phyloP scores from a whole-genome alignment of 192 early-diverging fungal species.

The Cetraspora pellucida region DNA sequence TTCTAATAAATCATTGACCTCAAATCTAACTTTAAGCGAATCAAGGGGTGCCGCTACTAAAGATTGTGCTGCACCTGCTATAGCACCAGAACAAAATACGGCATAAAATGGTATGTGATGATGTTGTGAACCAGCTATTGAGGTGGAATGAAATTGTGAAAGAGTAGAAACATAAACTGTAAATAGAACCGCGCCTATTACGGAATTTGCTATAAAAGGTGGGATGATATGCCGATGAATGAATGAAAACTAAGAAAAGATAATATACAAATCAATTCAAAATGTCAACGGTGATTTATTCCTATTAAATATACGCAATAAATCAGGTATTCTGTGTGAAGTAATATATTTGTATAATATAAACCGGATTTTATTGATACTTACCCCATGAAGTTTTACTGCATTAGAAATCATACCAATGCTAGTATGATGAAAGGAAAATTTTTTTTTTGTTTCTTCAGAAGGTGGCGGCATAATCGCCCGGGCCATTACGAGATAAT shows the following conservation, averaged over 20 bases:
- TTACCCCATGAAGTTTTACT: slow-evolving; percentile 62
- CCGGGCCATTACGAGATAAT: slow-evolving; percentile 77
- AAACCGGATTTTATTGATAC: not conserved
- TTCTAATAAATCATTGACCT: slow-evolving; percentile 71
- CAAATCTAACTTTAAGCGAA: slow-evolving; percentile 72
- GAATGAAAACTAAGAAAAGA: slow-evolving; percentile 41
- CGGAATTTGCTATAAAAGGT: slow-evolving; percentile 72
- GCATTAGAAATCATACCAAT: slow-evolving; percentile 74
- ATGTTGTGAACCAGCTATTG: slow-evolving; percentile 39
- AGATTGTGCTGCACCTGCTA: slow-evolving; percentile 75
- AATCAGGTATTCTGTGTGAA: not conserved
- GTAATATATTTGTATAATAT: not conserved
- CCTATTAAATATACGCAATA: slow-evolving; percentile 1
- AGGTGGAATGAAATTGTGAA: slow-evolving; percentile 53
- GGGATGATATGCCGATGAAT: slow-evolving; percentile 72
- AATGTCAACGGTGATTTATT: not conserved
- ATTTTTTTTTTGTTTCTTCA: slow-evolving; percentile 34
- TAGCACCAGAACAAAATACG: slow-evolving; percentile 59
- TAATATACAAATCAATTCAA: not conserved
- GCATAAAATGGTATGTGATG: slow-evolving; percentile 55
- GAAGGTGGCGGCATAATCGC: slow-evolving; percentile 64
- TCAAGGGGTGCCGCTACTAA: slow-evolving; percentile 74
- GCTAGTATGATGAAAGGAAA: slow-evolving; percentile 65
- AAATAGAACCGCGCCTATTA: slow-evolving; percentile 74
- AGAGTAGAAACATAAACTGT: slow-evolving; percentile 71